Conservation (phyloP, 2,329 filamentous ascomycete species). For the Sporothrix pallida region DNA sequence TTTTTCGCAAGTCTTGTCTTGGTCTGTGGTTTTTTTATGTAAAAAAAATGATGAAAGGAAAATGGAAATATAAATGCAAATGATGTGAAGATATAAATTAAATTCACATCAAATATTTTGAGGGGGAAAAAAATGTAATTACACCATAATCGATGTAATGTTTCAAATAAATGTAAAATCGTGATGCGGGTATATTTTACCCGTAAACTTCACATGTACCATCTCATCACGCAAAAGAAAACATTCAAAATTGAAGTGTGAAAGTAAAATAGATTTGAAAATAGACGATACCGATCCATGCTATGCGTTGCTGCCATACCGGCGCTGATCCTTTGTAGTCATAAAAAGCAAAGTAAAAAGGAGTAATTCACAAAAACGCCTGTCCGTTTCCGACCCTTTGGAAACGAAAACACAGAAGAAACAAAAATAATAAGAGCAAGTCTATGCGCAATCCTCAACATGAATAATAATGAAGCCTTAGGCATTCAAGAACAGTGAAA, state of each 20-base stretch:
- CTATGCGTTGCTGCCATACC: background rate
- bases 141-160: too few relatives aligned
- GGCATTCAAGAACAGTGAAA: too few relatives aligned
- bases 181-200: too few relatives aligned
- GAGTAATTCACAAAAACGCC: background rate
- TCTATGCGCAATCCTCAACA: too few relatives aligned
- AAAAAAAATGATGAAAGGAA: background rate
- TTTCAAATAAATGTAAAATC: too few relatives aligned
- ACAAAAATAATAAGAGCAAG: too few relatives aligned
- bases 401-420: too few relatives aligned
- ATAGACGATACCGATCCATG: slow-evolving; percentile 9
- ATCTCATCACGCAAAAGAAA: background rate
- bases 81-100: background rate
- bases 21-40: background rate
- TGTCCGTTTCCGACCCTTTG: too few relatives aligned
- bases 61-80: background rate
- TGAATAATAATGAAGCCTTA: too few relatives aligned
- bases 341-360: background rate
- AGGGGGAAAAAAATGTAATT: too few relatives aligned
- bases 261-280: background rate
- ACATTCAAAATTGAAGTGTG: background rate
- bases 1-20: background rate
- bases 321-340: background rate
- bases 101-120: too few relatives aligned
- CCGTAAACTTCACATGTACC: too few relatives aligned